Evolutionary conservation across 2,329 filamentous ascomycete genomes (phyloP), one percentile per base, ranked within the genome.

Genomic region (Diaporthe velutina): DNA sequence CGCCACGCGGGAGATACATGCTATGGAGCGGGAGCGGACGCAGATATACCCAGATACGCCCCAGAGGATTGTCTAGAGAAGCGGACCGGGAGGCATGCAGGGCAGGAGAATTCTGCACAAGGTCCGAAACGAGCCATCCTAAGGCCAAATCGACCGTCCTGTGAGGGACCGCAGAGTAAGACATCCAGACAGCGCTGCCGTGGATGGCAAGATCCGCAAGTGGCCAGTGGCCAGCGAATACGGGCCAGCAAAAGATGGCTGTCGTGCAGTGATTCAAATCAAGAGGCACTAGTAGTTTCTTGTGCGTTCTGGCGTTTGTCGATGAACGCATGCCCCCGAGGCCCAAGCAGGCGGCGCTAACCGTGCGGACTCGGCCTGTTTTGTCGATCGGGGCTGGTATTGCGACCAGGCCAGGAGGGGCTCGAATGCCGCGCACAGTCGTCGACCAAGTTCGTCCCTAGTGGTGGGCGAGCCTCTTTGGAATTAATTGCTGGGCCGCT

Each of bases 91-190:
- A 38, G 64, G 58, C 40, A 42, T 60, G 55, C 58, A 45, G 66
- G 64, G 64, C 64, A 67, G 33, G 50, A 45, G 30, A 25, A 52
- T 67, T 52, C 61, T 67, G 61, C 61, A 52, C 61, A 67, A 52
- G 30, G 42, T 33, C 60, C 60, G 60, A 66, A 66, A 66, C 60
- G 60, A 66, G 60, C 60, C 60, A 42, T 66, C 64, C 45, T 67
- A 38, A 33, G 33, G 64, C 64, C 45, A 38, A 58, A 38, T 38
- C 35, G n/a, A 33, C 70, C 15, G 57, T 30, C 71, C 74, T 72
- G 67, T 74, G 72, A 68, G 68, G 45, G 68, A 30, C 72, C 38
- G 45, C n/a, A 57, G 68, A 76, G 67, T 76, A 58, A 76, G 74
- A 76, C 74, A 76, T 72, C 28, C n/a, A 70, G 71, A 54, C 17